A percentile compares a stretch with the other conserved stretches of the same genome.
These are phyloP conservation scores for Aspergillus ibericus DNA, from an alignment of 2,329 filamentous ascomycete genomes.

Conservation along the genomic window DNA sequence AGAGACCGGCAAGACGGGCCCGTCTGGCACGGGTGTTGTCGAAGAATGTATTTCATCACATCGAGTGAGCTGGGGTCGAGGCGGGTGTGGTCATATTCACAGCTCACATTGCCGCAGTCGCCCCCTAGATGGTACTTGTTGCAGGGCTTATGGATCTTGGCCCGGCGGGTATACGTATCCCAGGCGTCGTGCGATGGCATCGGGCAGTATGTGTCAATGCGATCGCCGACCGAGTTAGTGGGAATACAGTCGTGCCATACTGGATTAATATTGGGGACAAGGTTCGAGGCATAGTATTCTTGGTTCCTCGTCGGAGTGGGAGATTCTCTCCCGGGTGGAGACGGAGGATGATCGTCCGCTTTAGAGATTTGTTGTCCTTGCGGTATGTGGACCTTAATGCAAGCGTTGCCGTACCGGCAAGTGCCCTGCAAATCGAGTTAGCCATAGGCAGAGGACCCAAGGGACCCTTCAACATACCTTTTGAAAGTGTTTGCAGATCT, in stretches of 20 bases:
- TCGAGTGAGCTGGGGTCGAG: constrained; percentile 42
- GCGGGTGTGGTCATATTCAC: constrained; percentile 49
- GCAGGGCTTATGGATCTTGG: constrained; percentile 47
- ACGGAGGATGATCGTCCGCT: constrained; percentile 16
- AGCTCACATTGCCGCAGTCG: constrained; percentile 39
- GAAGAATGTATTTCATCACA: constrained; percentile 48
- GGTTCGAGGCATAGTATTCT: constrained; percentile 20
- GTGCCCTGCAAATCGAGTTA: constrained; percentile 26
- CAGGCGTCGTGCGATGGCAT: constrained; percentile 40
- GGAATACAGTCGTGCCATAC: constrained; percentile 39
- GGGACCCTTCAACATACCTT: constrained; percentile 23
- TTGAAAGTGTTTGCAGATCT: constrained; percentile 35
- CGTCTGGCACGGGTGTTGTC: constrained; percentile 44
- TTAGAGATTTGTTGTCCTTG: constrained; percentile 27
- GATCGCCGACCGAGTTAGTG: constrained; percentile 49
- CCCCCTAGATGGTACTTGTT: constrained; percentile 50
- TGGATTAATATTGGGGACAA: constrained; percentile 17
- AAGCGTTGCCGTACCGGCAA: constrained; percentile 33
- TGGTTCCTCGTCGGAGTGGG: constrained; percentile 13
- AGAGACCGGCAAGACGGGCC: constrained; percentile 44
- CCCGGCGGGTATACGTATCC: constrained; percentile 41
- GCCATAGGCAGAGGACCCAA: neutral
- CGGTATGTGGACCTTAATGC: constrained; percentile 33
- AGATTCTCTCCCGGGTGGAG: constrained; percentile 1
- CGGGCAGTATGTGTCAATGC: constrained; percentile 48